Evolutionary conservation across 2,329 filamentous ascomycete species (phyloP), one percentile per base, ranked within the genome.

Genomic region (Seiridium unicorne): DNA sequence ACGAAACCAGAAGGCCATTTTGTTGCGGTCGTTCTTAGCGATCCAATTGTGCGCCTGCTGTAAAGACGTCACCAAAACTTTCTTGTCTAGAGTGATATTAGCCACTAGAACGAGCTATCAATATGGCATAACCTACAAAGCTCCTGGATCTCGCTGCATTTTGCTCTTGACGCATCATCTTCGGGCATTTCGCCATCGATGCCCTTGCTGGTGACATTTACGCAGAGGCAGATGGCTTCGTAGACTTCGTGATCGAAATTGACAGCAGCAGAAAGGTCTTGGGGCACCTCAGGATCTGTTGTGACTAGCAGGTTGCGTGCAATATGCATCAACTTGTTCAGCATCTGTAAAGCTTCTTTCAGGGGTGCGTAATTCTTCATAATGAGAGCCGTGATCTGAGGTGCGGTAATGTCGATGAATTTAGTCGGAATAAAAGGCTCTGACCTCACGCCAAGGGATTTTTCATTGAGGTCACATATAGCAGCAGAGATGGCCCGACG

Each of bases 31-130:
- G 66, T 89, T 87, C 62, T 88, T 88, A 59, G 86, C 86, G 1
- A 85, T 87, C 85, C 87, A 89, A 70, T 89, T 89, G 65, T 89
- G 86, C 2, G 85, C 84, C 69, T 89, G 86, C 66, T 89, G 87
- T 10, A 89, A 73, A 2, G 84, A 85, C 0, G 86, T 89, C 2
- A 89, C 86, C 2, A 89, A 76, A 1, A 89, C 75, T 67, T 88
- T 89, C 65, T 89, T 89, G 71, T 86, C 85, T 88, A 58, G 2
- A 44, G 3, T 47, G 2, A 31, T 53, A 65, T 69, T 58, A 73
- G 66, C 38, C n/a, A 44, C 10, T 11, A 46, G 63, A 10, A 63
- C 57, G 10, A 31, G 47, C 26, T 35, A 55, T 18, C 13, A 31
- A 5, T 47, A 40, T 6, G 10, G 31, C 1, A 47, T 11, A 7